phyloP scores from a whole-genome alignment of 345 rosid genomes.

The Lepidium didymum region DNA sequence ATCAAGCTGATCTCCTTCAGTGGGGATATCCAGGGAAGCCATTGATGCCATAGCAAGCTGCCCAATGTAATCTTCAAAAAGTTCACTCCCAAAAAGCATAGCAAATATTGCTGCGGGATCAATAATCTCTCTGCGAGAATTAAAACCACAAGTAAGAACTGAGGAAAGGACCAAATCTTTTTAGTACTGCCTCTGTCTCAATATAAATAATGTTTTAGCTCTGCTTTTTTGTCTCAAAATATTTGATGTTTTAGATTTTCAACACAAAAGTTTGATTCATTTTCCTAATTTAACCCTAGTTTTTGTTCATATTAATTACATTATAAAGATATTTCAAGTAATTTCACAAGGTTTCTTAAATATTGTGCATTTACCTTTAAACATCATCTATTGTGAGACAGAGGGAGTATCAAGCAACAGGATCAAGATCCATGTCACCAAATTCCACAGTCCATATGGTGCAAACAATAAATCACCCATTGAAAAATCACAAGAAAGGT shows the following conservation, averaged over 20 bases:
- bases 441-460: not conserved
- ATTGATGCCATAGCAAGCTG: conserved; percentile 82
- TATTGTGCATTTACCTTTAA: too few species aligned
- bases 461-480: not conserved
- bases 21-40: conserved; percentile 59
- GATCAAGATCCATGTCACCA: conserved; percentile 5
- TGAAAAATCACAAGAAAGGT: conserved; percentile 1
- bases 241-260: too few species aligned
- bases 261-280: too few species aligned
- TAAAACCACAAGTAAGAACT: not conserved
- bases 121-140: conserved; percentile 66
- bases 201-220: too few species aligned
- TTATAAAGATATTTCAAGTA: too few species aligned
- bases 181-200: too few species aligned
- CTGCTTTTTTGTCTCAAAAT: too few species aligned
- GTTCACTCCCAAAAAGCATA: conserved; percentile 92
- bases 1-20: conserved; percentile 38
- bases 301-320: too few species aligned
- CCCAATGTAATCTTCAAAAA: conserved; percentile 89
- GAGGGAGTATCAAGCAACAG: not conserved
- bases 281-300: too few species aligned
- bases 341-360: too few species aligned
- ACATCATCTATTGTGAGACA: too few species aligned
- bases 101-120: conserved; percentile 87
- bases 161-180: not conserved